A percentile compares a stretch with the other conserved stretches of the same genome.
These are phyloP conservation scores for Micractinium conductrix DNA, from an alignment of 139 green algal genomes.

Conservation along the genomic window DNA sequence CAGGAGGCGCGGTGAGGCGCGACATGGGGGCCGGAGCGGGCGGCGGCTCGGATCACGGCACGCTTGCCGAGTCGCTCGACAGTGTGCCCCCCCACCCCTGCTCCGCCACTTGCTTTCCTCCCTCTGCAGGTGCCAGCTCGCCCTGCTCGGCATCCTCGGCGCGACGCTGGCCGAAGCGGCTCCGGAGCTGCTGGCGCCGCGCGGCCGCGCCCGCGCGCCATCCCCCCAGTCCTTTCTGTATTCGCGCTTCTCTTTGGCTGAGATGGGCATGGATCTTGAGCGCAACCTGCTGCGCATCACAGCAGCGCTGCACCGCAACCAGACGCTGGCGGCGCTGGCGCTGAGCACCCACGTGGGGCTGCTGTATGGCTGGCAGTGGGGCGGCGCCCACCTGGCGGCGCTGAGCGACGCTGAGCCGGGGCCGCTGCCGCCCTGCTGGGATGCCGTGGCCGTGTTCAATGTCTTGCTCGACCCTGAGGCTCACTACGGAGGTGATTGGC, in stretches of 20 bases:
- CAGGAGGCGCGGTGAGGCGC: too few species aligned
- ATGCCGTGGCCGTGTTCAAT: background rate
- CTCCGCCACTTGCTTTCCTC: too few species aligned
- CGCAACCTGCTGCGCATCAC: background rate
- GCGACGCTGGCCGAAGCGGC: background rate
- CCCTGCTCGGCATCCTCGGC: background rate
- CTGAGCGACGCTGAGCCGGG: background rate
- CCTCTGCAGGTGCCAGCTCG: constrained; percentile 19
- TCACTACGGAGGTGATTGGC: background rate
- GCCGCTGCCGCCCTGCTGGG: background rate
- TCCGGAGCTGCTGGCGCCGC: background rate
- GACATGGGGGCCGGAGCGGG: too few species aligned
- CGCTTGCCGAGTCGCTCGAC: too few species aligned
- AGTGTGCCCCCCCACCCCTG: too few species aligned
- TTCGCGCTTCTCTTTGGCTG: background rate
- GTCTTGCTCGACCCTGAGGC: background rate
- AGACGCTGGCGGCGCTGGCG: background rate
- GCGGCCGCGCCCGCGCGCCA: background rate
- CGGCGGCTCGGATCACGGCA: too few species aligned
- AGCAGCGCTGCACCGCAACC: background rate
- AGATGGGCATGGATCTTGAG: background rate
- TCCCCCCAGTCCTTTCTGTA: background rate
- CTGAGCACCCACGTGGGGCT: background rate
- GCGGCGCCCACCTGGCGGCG: background rate
- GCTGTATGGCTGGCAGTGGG: background rate